phyloP scores from a whole-genome alignment of 2,329 filamentous ascomycete genomes.

The Stemphylium beticola region DNA sequence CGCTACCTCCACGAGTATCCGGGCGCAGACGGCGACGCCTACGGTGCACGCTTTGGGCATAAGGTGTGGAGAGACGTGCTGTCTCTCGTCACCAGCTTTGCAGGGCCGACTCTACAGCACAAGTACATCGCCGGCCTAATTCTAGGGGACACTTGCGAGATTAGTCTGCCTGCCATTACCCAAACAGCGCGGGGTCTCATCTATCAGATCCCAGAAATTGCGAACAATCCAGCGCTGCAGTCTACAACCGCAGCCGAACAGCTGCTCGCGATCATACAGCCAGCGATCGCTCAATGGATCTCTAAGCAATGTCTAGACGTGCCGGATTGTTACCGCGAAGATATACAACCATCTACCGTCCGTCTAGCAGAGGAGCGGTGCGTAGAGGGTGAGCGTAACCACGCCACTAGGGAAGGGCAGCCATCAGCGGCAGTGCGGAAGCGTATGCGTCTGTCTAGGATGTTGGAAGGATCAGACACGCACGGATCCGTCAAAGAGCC shows the following conservation, averaged over 20 bases:
- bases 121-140: conserved; percentile 1
- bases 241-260: too few species aligned
- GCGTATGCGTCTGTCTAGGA: neutral
- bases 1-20: conserved; percentile 10
- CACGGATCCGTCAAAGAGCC: too few species aligned
- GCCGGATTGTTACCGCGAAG: neutral
- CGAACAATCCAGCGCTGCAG: too few species aligned
- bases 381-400: too few species aligned
- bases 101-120: conserved; percentile 4
- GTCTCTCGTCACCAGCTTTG: conserved; percentile 1
- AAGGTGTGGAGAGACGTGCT: conserved; percentile 5
- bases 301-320: neutral
- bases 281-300: neutral
- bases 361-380: too few species aligned
- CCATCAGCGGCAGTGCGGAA: neutral
- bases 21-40: conserved; percentile 1
- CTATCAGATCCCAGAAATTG: too few species aligned
- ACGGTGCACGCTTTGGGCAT: conserved; percentile 7
- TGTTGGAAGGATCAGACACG: neutral
- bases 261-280: too few species aligned
- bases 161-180: conserved; percentile 2
- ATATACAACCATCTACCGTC: too few species aligned
- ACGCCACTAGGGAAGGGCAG: neutral
- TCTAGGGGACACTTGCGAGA: neutral
- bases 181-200: neutral